A percentile compares a stretch with the other conserved stretches of the same genome.
These are phyloP conservation scores for Penicillium sp. DNA, from an alignment of 2,329 filamentous ascomycete genomes.

Conservation along the genomic window DNA sequence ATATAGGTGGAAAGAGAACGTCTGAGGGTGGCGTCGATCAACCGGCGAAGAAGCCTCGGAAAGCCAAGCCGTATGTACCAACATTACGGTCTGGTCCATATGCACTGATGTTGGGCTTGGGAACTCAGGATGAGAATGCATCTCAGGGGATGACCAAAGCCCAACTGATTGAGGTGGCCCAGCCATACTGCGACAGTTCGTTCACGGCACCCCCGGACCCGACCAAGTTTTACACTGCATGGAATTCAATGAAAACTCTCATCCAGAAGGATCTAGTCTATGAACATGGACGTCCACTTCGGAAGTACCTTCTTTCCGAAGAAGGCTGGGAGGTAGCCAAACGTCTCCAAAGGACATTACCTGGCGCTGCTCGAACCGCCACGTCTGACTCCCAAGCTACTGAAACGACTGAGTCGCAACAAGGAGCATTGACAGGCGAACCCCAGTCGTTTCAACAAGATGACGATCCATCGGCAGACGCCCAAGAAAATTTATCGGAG, in stretches of 20 bases:
- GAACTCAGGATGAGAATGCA: constrained; percentile 57
- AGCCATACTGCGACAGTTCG: constrained; percentile 70
- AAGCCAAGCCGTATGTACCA: constrained; percentile 69
- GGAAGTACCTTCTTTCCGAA: constrained; percentile 70
- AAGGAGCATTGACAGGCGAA: neutral
- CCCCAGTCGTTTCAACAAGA: constrained; percentile 1
- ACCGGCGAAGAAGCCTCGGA: constrained; percentile 56
- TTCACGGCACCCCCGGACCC: constrained; percentile 68
- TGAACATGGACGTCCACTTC: constrained; percentile 66
- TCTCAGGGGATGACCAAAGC: constrained; percentile 63
- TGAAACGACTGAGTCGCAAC: constrained; percentile 4
- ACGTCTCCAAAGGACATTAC: constrained; percentile 57
- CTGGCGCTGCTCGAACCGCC: constrained; percentile 22
- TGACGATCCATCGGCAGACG: neutral
- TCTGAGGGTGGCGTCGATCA: constrained; percentile 35
- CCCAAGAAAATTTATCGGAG: constrained; percentile 11
- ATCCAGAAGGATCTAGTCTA: constrained; percentile 71
- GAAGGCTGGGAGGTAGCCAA: constrained; percentile 74
- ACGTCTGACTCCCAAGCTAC: constrained; percentile 10
- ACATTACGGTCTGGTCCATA: constrained; percentile 71
- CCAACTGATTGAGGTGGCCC: constrained; percentile 67
- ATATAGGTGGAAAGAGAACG: constrained; percentile 31
- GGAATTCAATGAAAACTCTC: constrained; percentile 79
- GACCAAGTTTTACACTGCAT: constrained; percentile 73
- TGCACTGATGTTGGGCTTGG: constrained; percentile 67